A percentile compares a stretch with the other conserved stretches of the same genome.
These are phyloP conservation scores for Cryptosporidium parvum DNA, from an alignment of 169 alveolate genomes.

Conservation along the genomic window DNA sequence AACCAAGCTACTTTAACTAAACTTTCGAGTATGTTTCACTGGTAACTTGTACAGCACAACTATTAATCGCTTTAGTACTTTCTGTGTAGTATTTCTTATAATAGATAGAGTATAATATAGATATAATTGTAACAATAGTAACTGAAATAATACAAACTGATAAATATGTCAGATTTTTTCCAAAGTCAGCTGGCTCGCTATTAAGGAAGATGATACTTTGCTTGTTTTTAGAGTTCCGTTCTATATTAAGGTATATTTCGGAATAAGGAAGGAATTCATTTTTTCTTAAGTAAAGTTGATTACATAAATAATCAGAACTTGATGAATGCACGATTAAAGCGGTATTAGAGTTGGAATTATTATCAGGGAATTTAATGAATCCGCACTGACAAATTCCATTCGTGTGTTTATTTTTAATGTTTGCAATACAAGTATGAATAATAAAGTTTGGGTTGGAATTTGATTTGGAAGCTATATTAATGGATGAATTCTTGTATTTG, in stretches of 20 bases:
- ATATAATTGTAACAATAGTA: neutral
- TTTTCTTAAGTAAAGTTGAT: constrained; percentile 12
- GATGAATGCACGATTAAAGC: constrained; percentile 29
- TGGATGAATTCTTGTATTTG: neutral
- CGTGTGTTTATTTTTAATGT: neutral
- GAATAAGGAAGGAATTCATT: constrained; percentile 10
- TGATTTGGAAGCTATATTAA: neutral
- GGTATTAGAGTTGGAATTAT: constrained; percentile 7
- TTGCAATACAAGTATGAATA: constrained; percentile 40
- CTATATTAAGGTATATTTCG: neutral
- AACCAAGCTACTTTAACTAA: neutral
- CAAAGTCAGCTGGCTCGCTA: neutral
- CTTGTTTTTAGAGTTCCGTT: neutral
- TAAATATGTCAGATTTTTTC: neutral
- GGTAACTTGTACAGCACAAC: neutral
- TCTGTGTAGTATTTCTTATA: neutral
- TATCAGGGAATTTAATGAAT: neutral
- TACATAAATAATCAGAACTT: constrained; percentile 23
- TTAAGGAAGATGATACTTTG: neutral
- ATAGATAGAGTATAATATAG: constrained; percentile 15
- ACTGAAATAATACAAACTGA: constrained; percentile 23
- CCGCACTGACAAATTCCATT: constrained; percentile 35
- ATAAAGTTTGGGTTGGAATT: neutral
- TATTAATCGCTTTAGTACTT: neutral
- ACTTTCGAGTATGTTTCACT: neutral